These are phyloP conservation scores for Kalmanozyma brasiliensis DNA, from an alignment of 1,284 basidiomycete species.

Conservation along the genomic window DNA sequence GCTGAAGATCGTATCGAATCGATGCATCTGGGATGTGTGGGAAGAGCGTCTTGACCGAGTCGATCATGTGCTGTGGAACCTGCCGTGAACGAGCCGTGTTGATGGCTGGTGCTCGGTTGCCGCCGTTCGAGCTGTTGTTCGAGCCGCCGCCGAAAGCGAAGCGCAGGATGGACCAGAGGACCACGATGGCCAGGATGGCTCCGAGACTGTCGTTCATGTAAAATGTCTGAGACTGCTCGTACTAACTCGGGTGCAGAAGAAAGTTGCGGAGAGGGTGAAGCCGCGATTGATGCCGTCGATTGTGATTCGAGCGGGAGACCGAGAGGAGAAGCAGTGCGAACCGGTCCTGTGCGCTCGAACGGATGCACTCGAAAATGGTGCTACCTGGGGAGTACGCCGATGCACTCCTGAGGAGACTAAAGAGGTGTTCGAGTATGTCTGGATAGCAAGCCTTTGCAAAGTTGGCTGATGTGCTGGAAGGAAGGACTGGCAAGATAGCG, in stretches of 20 bases:
- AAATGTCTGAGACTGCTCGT: no score
- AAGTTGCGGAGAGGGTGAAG: no score
- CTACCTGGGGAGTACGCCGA: no score
- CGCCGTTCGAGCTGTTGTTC: slow-evolving; percentile 10
- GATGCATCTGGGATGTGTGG: slow-evolving; percentile 60
- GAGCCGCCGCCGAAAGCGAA: slow-evolving; percentile 53
- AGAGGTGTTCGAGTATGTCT: not conserved
- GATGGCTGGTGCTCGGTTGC: slow-evolving; percentile 21
- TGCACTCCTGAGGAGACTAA: no score
- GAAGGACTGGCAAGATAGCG: not conserved
- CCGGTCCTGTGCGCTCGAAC: no score
- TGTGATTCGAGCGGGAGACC: no score
- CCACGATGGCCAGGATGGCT: slow-evolving; percentile 56
- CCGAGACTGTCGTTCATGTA: slow-evolving; percentile 67
- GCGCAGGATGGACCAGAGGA: slow-evolving; percentile 60
- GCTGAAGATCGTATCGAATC: slow-evolving; percentile 60
- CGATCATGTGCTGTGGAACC: slow-evolving; percentile 54
- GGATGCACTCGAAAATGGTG: no score
- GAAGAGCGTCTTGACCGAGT: slow-evolving; percentile 59
- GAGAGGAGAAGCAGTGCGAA: no score
- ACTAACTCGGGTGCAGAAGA: no score
- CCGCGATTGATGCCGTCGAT: no score
- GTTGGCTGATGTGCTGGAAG: not conserved
- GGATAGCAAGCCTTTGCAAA: not conserved
- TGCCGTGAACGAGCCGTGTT: slow-evolving; percentile 40